Conservation (phyloP, 2,329 filamentous ascomycete genomes). For the Mollisia scopiformis region DNA sequence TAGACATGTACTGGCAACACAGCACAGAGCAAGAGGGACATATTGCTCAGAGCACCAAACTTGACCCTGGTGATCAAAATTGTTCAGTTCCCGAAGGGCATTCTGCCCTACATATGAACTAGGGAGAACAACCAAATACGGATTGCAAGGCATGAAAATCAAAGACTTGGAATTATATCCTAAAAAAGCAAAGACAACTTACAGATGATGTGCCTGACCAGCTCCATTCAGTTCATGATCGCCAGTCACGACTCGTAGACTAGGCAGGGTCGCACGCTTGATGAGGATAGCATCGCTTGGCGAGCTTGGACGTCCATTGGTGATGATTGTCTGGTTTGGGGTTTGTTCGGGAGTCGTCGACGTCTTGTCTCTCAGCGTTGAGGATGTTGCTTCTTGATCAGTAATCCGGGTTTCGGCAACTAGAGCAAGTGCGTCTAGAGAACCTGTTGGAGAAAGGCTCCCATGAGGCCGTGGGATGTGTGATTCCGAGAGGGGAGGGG, state of each 20-base stretch:
- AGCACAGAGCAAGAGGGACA: neutral
- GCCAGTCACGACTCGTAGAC: slow-evolving; percentile 27
- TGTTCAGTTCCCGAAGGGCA: neutral
- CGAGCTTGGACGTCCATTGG: slow-evolving; percentile 28
- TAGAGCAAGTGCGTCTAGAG: slow-evolving; percentile 28
- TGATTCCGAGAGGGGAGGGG: neutral
- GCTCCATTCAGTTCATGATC: slow-evolving; percentile 18
- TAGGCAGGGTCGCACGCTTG: slow-evolving; percentile 29
- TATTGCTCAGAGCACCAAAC: neutral
- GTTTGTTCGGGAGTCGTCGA: neutral
- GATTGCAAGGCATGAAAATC: neutral
- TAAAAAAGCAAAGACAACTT: slow-evolving; percentile 12
- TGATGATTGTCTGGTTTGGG: neutral
- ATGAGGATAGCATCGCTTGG: slow-evolving; percentile 39
- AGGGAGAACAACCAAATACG: neutral
- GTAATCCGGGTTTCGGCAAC: slow-evolving; percentile 28
- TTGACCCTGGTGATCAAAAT: neutral
- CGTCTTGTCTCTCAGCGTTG: neutral
- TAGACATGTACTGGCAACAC: neutral
- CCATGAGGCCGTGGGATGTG: neutral
- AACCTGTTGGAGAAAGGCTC: slow-evolving; percentile 28
- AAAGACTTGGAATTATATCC: neutral
- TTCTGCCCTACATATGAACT: neutral
- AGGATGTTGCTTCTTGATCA: slow-evolving; percentile 8
- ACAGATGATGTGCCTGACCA: slow-evolving; percentile 22